These are phyloP conservation scores for Malassezia slooffiae DNA, from an alignment of 1,284 basidiomycete species.

Conservation along the genomic window DNA sequence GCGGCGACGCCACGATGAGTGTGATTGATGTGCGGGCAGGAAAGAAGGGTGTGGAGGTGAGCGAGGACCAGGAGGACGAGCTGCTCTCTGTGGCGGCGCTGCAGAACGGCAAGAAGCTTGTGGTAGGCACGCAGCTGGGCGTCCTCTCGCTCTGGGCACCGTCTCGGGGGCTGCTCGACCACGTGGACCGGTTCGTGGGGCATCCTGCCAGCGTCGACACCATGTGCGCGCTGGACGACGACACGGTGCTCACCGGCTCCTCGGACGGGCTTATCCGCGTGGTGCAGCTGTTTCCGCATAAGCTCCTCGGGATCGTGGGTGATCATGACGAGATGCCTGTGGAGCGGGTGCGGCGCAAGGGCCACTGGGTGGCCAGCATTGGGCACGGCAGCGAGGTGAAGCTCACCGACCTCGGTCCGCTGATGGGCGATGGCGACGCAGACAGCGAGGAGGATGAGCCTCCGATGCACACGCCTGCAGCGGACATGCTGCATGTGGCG, in stretches of 20 bases:
- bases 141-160: conserved; percentile 84
- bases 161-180: conserved; percentile 74
- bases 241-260: conserved; percentile 72
- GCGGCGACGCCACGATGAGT: conserved; percentile 80
- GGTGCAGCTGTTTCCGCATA: conserved; percentile 77
- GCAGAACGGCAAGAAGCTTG: conserved; percentile 68
- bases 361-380: conserved; percentile 79
- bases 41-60: conserved; percentile 60
- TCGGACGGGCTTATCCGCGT: conserved; percentile 84
- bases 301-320: conserved; percentile 75
- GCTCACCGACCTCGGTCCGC: conserved; percentile 65
- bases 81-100: conserved; percentile 72
- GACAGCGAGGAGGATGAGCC: conserved; percentile 15
- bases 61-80: conserved; percentile 90
- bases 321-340: conserved; percentile 76
- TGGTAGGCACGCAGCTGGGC: conserved; percentile 81
- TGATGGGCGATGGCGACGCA: conserved; percentile 50
- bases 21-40: conserved; percentile 59
- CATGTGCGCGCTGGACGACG: conserved; percentile 57
- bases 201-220: conserved; percentile 58
- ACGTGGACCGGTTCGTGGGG: conserved; percentile 84
- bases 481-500: neutral
- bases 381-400: conserved; percentile 78
- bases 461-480: conserved; percentile 2
- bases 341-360: conserved; percentile 63